phyloP scores from a whole-genome alignment of 306 rosid species.

The barrel medic (Medicago truncatula) region DNA sequence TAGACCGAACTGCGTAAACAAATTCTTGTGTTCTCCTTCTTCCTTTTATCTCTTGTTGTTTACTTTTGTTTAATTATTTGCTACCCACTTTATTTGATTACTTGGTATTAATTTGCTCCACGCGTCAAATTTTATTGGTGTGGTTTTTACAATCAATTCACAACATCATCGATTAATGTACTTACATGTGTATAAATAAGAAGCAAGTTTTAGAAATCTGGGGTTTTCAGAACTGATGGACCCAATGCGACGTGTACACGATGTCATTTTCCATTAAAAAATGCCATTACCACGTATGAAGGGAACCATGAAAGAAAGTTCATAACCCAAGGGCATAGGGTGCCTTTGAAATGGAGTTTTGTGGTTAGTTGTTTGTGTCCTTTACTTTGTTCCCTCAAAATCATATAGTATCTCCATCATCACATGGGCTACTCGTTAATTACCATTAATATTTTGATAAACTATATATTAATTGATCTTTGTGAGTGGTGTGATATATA shows the following conservation, averaged over 20 bases:
- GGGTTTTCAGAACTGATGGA: not conserved
- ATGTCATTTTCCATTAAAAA: constrained; percentile 22
- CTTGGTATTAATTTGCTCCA: too few species aligned
- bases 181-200: not conserved
- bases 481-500: not conserved
- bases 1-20: too few species aligned
- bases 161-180: too few species aligned
- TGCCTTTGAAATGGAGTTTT: constrained; percentile 5
- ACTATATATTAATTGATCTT: not conserved
- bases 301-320: not conserved
- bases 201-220: not conserved
- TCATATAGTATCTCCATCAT: constrained; percentile 7
- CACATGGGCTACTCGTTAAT: constrained; percentile 36
- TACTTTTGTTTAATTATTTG: too few species aligned
- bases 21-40: too few species aligned
- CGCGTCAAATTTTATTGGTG: too few species aligned
- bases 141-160: too few species aligned
- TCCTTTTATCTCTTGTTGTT: too few species aligned
- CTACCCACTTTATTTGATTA: too few species aligned
- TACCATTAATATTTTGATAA: not conserved
- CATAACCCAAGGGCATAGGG: not conserved
- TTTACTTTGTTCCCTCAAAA: constrained; percentile 19
- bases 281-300: not conserved
- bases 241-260: not conserved
- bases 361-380: constrained; percentile 21